These are phyloP conservation scores for Syzygium oleosum DNA, from an alignment of 345 rosid species.

Conservation along the genomic window DNA sequence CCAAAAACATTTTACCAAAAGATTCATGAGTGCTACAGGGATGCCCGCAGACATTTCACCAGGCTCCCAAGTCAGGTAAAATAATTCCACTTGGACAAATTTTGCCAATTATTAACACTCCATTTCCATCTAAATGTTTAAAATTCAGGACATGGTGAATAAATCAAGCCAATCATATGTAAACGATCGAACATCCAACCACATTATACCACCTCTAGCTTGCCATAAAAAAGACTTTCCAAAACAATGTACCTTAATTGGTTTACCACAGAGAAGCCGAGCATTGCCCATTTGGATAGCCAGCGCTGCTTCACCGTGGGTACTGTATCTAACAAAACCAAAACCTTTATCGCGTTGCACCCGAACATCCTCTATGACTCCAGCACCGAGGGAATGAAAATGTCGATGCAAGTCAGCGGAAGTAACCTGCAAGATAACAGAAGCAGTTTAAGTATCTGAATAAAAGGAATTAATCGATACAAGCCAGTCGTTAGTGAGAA, in stretches of 20 bases:
- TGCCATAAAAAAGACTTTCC: neutral
- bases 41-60: neutral
- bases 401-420: constrained; percentile 67
- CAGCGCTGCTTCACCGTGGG: constrained; percentile 74
- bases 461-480: neutral
- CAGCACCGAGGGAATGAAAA: constrained; percentile 69
- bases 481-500: neutral
- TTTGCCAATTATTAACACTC: neutral
- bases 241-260: constrained; percentile 44
- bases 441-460: neutral
- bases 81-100: neutral
- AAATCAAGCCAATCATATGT: neutral
- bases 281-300: constrained; percentile 91
- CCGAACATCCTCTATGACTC: constrained; percentile 87
- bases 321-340: constrained; percentile 79
- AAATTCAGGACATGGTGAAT: neutral
- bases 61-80: neutral
- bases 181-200: neutral
- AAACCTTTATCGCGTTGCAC: constrained; percentile 91
- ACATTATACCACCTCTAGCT: neutral
- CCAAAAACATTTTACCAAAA: neutral
- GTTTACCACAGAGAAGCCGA: constrained; percentile 61
- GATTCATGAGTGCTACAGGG: neutral
- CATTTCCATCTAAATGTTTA: neutral
- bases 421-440: constrained; percentile 41